Evolutionary conservation across 2,329 filamentous ascomycete species (phyloP), one percentile per base, ranked within the genome.

Genomic region (Claviceps sp.): DNA sequence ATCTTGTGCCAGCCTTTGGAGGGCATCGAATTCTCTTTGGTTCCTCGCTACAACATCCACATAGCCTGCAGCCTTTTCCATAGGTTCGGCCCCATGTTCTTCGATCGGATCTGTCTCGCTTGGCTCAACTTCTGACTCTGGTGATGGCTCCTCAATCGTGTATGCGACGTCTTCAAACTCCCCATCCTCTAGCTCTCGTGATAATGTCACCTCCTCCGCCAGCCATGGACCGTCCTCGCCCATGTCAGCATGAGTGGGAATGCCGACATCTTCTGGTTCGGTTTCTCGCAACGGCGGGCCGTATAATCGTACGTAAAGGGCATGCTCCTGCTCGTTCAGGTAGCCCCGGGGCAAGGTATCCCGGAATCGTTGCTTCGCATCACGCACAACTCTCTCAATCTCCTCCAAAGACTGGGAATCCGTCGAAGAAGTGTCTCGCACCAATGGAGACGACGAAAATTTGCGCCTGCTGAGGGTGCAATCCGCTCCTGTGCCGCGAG

Each of bases 271-370:
- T 53, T 83, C 81, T 1, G 77, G 74, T 7, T 62, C 66, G 2
- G 79, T 84, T 50, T 78, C 74, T 43, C 82, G 75, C 55, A 87
- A 64, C 2, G 89, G 88, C 37, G 82, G 74, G 1, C 90, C 91
- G 64, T 93, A 96, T 16, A 95, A 70, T 56, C 89, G 76, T 62
- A 85, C 81, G 66, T 95, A 95, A 1, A 95, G 70, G 47, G 70
- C 72, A 60, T 85, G 82, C 65, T 95, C 89, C 50, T 85, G 78
- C 1, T 76, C 73, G 37, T 74, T 81, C 49, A 96, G 67, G 59
- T 87, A 80, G 37, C 77, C 82, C 36, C 81, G 78, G 0, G 90
- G 90, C 24, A 96, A 67, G 0, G 77, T 82, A 61, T 93, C 83
- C 55, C 89, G 84, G 65, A 89, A 94, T 8, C 79, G 75, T 56